Evolutionary conservation across 306 rosid genomes (phyloP), one percentile per base, ranked within the genome.

Genomic region (Cajanus cajan): DNA sequence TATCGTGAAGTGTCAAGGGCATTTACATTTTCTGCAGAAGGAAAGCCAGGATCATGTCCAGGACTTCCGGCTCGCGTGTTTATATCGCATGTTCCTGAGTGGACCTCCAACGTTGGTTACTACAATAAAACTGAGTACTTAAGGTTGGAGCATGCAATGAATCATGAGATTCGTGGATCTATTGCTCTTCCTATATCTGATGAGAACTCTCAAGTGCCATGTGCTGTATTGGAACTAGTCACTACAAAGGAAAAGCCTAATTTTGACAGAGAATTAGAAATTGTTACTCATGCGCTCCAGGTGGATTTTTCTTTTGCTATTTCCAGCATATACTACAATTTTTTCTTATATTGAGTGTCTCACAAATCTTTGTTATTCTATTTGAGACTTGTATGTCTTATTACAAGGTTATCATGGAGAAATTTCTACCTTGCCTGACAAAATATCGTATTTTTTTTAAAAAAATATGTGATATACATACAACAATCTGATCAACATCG

Each of bases 61-160:
- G 98, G 98, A 58, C 96, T 96, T 84, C 98, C 99, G 24, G 94
- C 96, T 28, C 99, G 99, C 34, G 99, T 96, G 64, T 96, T 89
- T 81, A 80, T 54, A 19, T 89, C 99, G 54, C 88, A 85, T 80
- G 80, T 87, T 81, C 96, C 97, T 68, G 99, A 96, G 84, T 96
- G 99, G 99, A 91, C 99, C 59, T 96, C 99, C 40, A 80, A 93
- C 76, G 92, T 96, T 80, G 83, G 90, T 68, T 93, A 89, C 81
- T 96, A 96, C 83, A 84, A 79, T 19, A 88, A 87, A 71, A 18
- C 59, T 63, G 99, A 96, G 91, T 96, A 90, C 73, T 68, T 85
- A 71, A 76, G 98, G 76, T 85, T 86, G 76, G 96, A 96, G 28
- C 93, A 91, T 83, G 99, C 99, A 0, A 74, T 78, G 58, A 78